Evolutionary conservation across 2,329 filamentous ascomycete genomes (phyloP).

Genomic region (Aspergillus aculeatus): DNA sequence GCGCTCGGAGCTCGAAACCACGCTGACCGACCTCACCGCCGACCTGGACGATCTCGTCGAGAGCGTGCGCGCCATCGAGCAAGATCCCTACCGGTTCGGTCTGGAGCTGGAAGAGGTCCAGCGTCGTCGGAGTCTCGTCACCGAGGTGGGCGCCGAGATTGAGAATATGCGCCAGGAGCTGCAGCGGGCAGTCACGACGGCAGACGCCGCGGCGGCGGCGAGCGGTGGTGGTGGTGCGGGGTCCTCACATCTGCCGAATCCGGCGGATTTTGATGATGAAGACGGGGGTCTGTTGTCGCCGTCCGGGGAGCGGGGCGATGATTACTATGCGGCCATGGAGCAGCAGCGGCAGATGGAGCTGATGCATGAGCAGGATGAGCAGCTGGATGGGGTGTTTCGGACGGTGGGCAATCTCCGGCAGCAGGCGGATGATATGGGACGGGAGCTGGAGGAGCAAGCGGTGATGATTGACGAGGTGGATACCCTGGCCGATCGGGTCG

Average conservation of each 20-base stretch:
- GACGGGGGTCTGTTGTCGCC: constrained; percentile 20
- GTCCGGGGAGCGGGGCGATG: constrained; percentile 51
- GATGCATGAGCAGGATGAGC: constrained; percentile 91
- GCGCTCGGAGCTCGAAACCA: constrained; percentile 73
- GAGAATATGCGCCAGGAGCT: constrained; percentile 87
- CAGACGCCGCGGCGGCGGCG: constrained; percentile 17
- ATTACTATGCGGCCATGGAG: constrained; percentile 78
- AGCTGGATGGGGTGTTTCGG: constrained; percentile 86
- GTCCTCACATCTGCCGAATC: constrained; percentile 53
- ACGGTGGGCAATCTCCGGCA: constrained; percentile 87
- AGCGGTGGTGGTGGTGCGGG: constrained; percentile 18
- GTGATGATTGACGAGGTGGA: constrained; percentile 87
- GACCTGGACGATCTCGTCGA: constrained; percentile 87
- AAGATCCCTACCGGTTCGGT: constrained; percentile 82
- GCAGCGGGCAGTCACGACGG: constrained; percentile 54
- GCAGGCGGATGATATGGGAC: constrained; percentile 93
- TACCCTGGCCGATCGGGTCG: constrained; percentile 79
- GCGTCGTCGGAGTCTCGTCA: constrained; percentile 76
- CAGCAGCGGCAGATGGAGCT: constrained; percentile 87
- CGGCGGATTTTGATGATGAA: constrained; percentile 54
- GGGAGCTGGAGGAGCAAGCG: constrained; percentile 91
- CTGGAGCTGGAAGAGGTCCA: constrained; percentile 78
- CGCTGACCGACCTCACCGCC: constrained; percentile 70
- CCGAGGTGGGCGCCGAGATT: constrained; percentile 84
- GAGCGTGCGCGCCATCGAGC: constrained; percentile 82